These are phyloP conservation scores for Cercophora sp. DNA, from an alignment of 495 filamentous ascomycete genomes.

Conservation along the genomic window DNA sequence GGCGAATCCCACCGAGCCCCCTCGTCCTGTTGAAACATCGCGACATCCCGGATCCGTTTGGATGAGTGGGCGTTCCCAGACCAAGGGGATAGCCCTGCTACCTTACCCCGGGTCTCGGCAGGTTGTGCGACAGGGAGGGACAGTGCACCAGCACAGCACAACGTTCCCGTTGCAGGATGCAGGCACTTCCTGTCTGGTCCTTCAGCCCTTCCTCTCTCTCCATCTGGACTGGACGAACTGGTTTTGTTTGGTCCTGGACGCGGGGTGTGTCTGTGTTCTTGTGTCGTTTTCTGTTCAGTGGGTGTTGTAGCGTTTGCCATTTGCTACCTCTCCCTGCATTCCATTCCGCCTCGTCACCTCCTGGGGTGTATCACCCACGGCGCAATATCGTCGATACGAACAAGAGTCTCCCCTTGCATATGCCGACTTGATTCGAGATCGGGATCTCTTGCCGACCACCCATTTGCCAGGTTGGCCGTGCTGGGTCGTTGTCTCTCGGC, in stretches of 20 bases:
- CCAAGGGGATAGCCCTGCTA: not conserved
- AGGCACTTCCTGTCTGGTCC: not conserved
- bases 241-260: constrained; percentile 9
- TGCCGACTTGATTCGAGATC: not conserved
- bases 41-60: not conserved
- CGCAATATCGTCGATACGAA: constrained; percentile 15
- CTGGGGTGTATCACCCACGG: constrained; percentile 10
- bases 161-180: not conserved
- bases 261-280: not conserved
- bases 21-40: constrained; percentile 10
- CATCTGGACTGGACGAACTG: not conserved
- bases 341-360: not conserved
- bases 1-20: too few relatives aligned
- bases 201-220: not conserved
- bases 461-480: too few relatives aligned
- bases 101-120: constrained; percentile 10
- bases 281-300: not conserved
- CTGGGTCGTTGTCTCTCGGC: not conserved
- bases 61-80: not conserved
- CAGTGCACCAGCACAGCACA: too few relatives aligned
- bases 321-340: constrained; percentile 3
- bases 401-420: constrained; percentile 6
- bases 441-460: not conserved
- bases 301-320: constrained; percentile 1
- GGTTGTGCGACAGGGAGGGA: constrained; percentile 1